A percentile compares a stretch with the other conserved stretches of the same genome.
These are phyloP conservation scores for Rubia tinctorum DNA, from an alignment of 305 asterid species.

Conservation along the genomic window DNA sequence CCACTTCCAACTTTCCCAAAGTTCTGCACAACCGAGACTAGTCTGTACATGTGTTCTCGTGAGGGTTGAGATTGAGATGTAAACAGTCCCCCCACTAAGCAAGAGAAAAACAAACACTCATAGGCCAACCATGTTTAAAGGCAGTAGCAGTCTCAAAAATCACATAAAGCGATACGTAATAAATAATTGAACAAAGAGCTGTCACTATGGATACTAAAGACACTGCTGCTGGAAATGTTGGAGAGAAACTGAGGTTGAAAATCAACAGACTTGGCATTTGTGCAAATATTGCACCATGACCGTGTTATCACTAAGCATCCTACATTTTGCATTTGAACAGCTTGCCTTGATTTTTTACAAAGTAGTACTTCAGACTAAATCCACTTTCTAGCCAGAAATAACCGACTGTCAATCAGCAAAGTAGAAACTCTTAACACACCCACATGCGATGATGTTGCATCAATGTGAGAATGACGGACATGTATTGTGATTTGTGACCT, in stretches of 20 bases:
- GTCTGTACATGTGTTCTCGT: constrained; percentile 41
- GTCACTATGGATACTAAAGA: not conserved
- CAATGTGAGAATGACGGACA: not conserved
- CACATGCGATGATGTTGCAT: not conserved
- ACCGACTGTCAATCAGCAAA: not conserved
- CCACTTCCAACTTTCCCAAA: constrained; percentile 72
- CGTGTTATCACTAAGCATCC: not conserved
- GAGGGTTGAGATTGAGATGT: constrained; percentile 15
- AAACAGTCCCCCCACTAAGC: constrained; percentile 31
- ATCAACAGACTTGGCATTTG: not conserved
- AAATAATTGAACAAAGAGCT: not conserved
- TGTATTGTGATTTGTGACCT: not conserved
- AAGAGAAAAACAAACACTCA: not conserved
- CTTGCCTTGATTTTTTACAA: not conserved
- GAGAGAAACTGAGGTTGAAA: not conserved
- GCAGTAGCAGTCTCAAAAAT: too few species aligned
- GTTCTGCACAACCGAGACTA: constrained; percentile 82
- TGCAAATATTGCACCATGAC: not conserved
- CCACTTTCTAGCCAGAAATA: not conserved
- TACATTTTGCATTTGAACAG: too few species aligned
- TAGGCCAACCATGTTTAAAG: not conserved
- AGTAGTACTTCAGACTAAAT: not conserved
- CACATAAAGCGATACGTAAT: not conserved
- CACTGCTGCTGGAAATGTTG: not conserved
- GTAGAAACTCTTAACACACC: not conserved